Conservation (phyloP, 2,329 filamentous ascomycete species). For the Pseudocercospora crystallina region DNA sequence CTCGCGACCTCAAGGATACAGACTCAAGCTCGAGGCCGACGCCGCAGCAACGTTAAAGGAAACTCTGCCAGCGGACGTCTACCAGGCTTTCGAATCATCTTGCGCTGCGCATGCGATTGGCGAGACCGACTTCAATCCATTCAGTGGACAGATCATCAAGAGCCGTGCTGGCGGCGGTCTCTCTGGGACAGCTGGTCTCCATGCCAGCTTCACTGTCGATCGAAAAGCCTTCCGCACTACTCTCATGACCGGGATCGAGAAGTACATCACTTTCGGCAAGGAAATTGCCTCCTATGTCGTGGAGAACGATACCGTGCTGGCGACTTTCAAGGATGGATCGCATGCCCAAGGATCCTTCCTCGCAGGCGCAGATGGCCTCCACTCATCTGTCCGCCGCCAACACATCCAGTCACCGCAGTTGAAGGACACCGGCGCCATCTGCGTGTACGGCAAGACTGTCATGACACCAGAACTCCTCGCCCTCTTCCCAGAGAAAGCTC, state of each 20-base stretch:
- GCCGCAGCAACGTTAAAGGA: conserved; percentile 22
- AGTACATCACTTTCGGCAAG: conserved; percentile 22
- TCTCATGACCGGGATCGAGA: conserved; percentile 23
- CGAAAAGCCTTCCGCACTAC: conserved; percentile 20
- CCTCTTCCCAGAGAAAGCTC: conserved; percentile 19
- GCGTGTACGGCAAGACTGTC: conserved; percentile 29
- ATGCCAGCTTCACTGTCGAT: conserved; percentile 23
- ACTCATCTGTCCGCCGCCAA: conserved; percentile 25
- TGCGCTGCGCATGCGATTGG: conserved; percentile 21
- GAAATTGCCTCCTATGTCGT: conserved; percentile 18
- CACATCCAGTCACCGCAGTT: conserved; percentile 20
- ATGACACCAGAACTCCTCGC: conserved; percentile 20
- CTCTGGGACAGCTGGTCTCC: conserved; percentile 15
- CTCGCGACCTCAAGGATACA: conserved; percentile 25
- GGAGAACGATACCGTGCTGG: conserved; percentile 12
- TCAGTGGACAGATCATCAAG: conserved; percentile 21
- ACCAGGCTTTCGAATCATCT: conserved; percentile 20
- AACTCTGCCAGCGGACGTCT: conserved; percentile 19
- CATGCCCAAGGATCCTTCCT: conserved; percentile 17
- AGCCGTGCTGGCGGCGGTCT: conserved; percentile 21
- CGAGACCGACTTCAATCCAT: conserved; percentile 24
- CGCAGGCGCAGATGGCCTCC: conserved; percentile 27
- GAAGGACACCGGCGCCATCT: conserved; percentile 22
- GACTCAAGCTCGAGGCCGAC: conserved; percentile 24
- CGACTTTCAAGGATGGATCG: conserved; percentile 19